phyloP scores from a whole-genome alignment of 23 red algal genomes.

The Gracilariopsis chorda region DNA sequence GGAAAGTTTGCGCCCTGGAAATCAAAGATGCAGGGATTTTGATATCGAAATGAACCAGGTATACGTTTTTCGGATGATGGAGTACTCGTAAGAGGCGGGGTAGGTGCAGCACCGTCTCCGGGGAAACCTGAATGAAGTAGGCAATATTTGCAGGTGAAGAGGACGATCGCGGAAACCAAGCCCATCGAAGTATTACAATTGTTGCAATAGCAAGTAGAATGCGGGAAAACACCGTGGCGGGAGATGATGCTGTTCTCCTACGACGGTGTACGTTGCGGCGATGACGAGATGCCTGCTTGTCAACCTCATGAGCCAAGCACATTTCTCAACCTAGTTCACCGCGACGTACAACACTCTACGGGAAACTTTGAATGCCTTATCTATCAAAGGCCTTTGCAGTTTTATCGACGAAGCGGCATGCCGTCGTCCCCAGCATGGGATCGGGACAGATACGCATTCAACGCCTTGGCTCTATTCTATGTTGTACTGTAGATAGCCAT shows the following conservation, averaged over 20 bases:
- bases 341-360: too few relatives aligned
- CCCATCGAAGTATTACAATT: not conserved
- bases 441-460: too few relatives aligned
- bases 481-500: too few relatives aligned
- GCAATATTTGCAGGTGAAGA: constrained; percentile 30
- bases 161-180: not conserved
- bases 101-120: constrained; percentile 2
- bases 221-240: not conserved
- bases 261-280: not conserved
- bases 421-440: too few relatives aligned
- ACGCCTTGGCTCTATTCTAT: too few relatives aligned
- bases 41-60: constrained; percentile 75
- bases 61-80: constrained; percentile 60
- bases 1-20: not conserved
- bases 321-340: too few relatives aligned
- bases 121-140: constrained; percentile 63
- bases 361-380: too few relatives aligned
- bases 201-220: not conserved
- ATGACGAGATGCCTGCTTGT: not conserved
- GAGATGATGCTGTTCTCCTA: not conserved
- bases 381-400: too few relatives aligned
- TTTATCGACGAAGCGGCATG: too few relatives aligned
- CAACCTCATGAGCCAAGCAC: not conserved
- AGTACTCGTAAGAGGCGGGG: constrained; percentile 33
- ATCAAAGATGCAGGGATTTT: constrained; percentile 35